Evolutionary conservation across 106 monocot genomes (phyloP).

Genomic region (Agapanthus africanus): DNA sequence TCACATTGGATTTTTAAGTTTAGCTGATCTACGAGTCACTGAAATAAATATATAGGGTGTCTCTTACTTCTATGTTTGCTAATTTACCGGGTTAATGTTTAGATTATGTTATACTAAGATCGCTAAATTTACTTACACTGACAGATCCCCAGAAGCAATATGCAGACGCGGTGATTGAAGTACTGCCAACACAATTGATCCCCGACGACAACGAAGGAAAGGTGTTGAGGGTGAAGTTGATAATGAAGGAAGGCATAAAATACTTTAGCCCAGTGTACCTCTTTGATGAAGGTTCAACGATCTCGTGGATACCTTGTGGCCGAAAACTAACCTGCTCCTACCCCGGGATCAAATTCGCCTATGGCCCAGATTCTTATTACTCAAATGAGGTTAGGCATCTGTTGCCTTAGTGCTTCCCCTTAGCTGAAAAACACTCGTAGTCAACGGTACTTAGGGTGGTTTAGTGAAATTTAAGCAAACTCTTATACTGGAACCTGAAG

Average conservation of each 20-base stretch:
- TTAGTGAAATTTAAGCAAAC: no score
- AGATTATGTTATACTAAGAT: not conserved
- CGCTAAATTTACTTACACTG: not conserved
- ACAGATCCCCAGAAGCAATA: slow-evolving; percentile 94
- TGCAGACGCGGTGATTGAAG: slow-evolving; percentile 85
- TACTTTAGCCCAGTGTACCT: slow-evolving; percentile 82
- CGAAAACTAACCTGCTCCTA: slow-evolving; percentile 90
- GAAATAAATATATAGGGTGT: no score
- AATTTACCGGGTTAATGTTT: no score
- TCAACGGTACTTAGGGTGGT: no score
- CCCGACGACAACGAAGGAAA: slow-evolving; percentile 93
- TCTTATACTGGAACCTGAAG: no score
- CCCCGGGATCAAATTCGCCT: slow-evolving; percentile 89
- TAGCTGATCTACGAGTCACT: no score
- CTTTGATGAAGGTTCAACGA: slow-evolving; percentile 95
- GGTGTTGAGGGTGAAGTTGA: slow-evolving; percentile 61
- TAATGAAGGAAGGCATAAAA: slow-evolving; percentile 87
- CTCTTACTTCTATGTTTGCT: no score
- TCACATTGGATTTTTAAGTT: no score
- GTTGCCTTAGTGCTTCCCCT: not conserved
- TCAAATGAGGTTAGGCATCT: slow-evolving; percentile 43
- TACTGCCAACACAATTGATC: slow-evolving; percentile 83
- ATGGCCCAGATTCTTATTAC: slow-evolving; percentile 74
- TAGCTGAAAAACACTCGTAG: no score
- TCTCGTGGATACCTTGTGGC: slow-evolving; percentile 91